Evolutionary conservation across 495 filamentous ascomycete genomes (phyloP), one percentile per base, ranked within the genome.

Genomic region (Penicillium cinerascens): DNA sequence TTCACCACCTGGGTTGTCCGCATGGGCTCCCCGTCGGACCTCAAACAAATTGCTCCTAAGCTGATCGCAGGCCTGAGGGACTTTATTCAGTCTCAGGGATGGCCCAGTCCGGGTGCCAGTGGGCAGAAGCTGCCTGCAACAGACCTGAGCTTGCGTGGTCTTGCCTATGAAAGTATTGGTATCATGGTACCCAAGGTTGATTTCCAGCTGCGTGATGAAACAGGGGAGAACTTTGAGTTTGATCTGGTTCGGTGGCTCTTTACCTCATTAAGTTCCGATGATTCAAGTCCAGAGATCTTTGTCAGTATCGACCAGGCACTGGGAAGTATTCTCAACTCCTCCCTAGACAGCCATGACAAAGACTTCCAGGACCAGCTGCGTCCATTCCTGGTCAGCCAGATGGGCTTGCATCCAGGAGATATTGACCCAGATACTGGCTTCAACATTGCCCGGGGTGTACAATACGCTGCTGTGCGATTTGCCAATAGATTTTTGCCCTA

Each of bases 301-400:
- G 83, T 96, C 48, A 93, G 89, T 66, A 87, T 97, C 39, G 92
- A 97, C 58, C 89, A 91, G 47, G 87, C 91, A 4, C 72, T 98
- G 2, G 89, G 89, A 38, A 91, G 84, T 47, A 79, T 96, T 39
- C 65, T 91, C 18, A 77, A 78, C 42, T 80, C 79, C 9, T 82
- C 85, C 44, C 60, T 78, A 22, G 62, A 73, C 26, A 71, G 74
- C 2, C 56, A 78, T 26, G 67, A 78, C 41, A 60, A 67, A 47
- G 64, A 67, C 9, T 64, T 82, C 4, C 67, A 73, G 56, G 49
- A 67, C 62, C 61, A 81, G 68, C 61, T 88, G 64, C 62, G 82
- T 56, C 58, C 70, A 67, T 76, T 91, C 27, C 75, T 93, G 29
- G 62, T 90, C 7, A 72, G 79, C 18, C 83, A 88, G 50, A 91